Conservation (phyloP, 257 asterid species). For the Orobanche coerulescens region DNA sequence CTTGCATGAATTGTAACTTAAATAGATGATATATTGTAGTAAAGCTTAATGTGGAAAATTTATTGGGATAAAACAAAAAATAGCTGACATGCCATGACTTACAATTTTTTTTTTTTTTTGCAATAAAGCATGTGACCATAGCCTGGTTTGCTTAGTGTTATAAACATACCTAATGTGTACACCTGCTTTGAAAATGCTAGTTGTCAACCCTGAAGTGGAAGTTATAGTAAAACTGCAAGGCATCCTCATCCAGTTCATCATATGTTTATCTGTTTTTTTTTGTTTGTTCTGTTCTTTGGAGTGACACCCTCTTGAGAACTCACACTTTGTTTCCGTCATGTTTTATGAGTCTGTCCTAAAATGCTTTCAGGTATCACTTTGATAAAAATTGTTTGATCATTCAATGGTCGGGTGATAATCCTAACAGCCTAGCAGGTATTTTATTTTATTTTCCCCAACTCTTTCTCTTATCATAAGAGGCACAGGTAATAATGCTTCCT, state of each 20-base stretch:
- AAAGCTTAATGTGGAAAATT: background rate
- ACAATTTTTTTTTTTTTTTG: background rate
- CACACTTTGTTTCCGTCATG: background rate
- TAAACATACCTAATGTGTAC: background rate
- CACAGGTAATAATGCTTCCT: constrained; percentile 3
- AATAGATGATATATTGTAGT: background rate
- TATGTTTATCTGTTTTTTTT: background rate
- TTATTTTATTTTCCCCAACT: background rate
- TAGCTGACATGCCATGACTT: background rate
- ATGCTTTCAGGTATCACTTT: constrained; percentile 65
- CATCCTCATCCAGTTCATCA: background rate
- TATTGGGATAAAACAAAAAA: background rate
- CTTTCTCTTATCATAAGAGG: background rate
- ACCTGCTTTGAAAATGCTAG: background rate
- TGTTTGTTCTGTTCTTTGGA: background rate
- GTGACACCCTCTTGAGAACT: background rate
- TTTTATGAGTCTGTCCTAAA: constrained; percentile 15
- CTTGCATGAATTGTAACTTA: background rate
- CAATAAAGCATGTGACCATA: constrained; percentile 10
- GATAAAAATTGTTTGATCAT: constrained; percentile 60
- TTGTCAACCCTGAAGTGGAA: background rate
- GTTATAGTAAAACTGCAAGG: background rate
- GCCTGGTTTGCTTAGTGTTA: background rate
- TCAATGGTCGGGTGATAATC: constrained; percentile 98
- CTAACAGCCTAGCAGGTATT: constrained; percentile 94